Evolutionary conservation across 345 rosid genomes (phyloP).

Genomic region (Aurinia saxatilis): DNA sequence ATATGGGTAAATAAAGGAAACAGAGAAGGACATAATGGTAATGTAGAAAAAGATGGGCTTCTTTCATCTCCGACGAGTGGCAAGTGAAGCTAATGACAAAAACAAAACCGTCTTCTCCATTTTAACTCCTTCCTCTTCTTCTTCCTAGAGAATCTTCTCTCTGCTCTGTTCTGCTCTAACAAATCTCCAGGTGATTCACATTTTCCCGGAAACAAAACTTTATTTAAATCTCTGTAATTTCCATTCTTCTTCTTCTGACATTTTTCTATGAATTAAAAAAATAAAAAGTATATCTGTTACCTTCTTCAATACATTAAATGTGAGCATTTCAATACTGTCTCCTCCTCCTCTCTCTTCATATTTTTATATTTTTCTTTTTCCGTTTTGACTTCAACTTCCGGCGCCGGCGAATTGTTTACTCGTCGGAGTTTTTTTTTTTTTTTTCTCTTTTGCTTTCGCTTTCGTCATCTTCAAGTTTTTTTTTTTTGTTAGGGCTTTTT

Average conservation of each 20-base stretch:
- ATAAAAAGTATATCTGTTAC: constrained; percentile 21
- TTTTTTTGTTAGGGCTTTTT: constrained; percentile 18
- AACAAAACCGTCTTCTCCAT: constrained; percentile 27
- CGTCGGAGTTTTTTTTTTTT: constrained; percentile 17
- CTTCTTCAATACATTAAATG: constrained; percentile 26
- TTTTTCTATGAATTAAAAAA: not conserved
- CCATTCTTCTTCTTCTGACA: constrained; percentile 29
- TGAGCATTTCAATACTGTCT: constrained; percentile 29
- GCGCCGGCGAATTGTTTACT: constrained; percentile 6
- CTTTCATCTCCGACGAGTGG: constrained; percentile 28
- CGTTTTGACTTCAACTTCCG: constrained; percentile 2
- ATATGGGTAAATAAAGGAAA: constrained; percentile 17
- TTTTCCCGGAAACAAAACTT: constrained; percentile 30
- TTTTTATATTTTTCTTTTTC: not conserved
- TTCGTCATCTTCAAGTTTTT: constrained; percentile 22
- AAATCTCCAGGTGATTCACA: constrained; percentile 24
- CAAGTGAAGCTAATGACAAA: constrained; percentile 25
- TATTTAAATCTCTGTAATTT: constrained; percentile 30
- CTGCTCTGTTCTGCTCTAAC: not conserved
- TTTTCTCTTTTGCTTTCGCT: constrained; percentile 16
- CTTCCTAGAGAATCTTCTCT: constrained; percentile 18
- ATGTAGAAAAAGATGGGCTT: not conserved
- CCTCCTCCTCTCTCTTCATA: not conserved
- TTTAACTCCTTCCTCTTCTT: constrained; percentile 3
- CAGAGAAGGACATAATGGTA: constrained; percentile 13